Base-by-base conservation (phyloP, 2,329 filamentous ascomycete genomes). In the Pochonia chlamydosporia region DNA sequence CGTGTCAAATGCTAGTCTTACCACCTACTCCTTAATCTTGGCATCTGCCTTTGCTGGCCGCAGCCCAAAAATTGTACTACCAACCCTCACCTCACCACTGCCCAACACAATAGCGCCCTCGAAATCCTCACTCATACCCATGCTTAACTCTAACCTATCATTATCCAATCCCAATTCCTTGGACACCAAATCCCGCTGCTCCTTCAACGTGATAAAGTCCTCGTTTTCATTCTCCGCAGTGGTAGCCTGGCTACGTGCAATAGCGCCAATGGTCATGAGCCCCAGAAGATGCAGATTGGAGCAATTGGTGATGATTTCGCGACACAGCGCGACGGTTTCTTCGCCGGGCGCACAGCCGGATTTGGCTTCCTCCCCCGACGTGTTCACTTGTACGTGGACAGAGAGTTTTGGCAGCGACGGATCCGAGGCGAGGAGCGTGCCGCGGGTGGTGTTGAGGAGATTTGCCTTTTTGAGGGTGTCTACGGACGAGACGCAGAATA, bases 91-190 rank as follows among this genome's bases (percentile, higher is more conserved):
- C 74, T 97, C 90, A 56, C 81, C 77, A 68, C 91, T 96, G 0
- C 93, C 93, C 72, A 89, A 72, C 11, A 67, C 69, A 60, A 97
- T 84, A 1, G 93, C 93, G 7, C 85, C 87, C 71, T 96, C 91
- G 65, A 92, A 99, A 66, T 99, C 93, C 60, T 89, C 83, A 63
- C 90, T 96, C 93, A 99, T 99, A 6, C 92, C 92, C 92, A 99
- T 99, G 67, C 91, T 96, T 67, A 97, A 66, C 72, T 96, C 90
- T 58, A 96, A 63, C n/a, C 49, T 53, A 51, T 76, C 75, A n/a
- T 71, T 68, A 14, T 73, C 63, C 43, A 71, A 46, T 1, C 60
- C 61, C 18, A 73, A 58, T 50, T 70, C 84, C 59, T 69, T 61
- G 3, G 75, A 79, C 2, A 96, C 81, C 13, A 79, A 66, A 63